These are phyloP conservation scores for Dalbergia cultrata DNA, from an alignment of 306 rosid species.

Conservation along the genomic window DNA sequence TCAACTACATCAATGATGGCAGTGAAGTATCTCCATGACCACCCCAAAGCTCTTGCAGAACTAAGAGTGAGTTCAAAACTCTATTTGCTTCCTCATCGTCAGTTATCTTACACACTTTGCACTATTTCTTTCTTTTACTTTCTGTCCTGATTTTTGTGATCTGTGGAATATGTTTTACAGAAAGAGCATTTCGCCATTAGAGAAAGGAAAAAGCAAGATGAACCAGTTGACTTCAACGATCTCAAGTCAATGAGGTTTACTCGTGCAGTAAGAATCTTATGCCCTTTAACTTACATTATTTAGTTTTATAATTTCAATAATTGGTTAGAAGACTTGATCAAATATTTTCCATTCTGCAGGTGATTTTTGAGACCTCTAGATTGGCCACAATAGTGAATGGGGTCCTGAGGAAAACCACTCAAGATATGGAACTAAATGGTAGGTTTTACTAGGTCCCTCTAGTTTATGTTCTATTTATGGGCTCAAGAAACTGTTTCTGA, in stretches of 20 bases:
- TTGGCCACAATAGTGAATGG: slow-evolving; percentile 97
- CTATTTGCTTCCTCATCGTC: background rate
- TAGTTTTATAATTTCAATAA: background rate
- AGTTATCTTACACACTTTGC: background rate
- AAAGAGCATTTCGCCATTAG: slow-evolving; percentile 88
- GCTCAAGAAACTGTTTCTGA: slow-evolving; percentile 52
- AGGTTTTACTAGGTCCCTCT: slow-evolving; percentile 42
- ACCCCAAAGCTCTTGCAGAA: slow-evolving; percentile 84
- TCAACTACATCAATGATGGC: slow-evolving; percentile 99
- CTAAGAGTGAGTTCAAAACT: slow-evolving; percentile 75
- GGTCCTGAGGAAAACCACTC: slow-evolving; percentile 88
- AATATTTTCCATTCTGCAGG: slow-evolving; percentile 57
- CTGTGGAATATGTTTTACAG: slow-evolving; percentile 50
- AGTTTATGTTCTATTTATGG: slow-evolving; percentile 53
- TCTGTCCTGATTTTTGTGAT: slow-evolving; percentile 40
- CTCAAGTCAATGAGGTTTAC: slow-evolving; percentile 88
- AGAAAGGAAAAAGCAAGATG: slow-evolving; percentile 71
- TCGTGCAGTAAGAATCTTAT: slow-evolving; percentile 76
- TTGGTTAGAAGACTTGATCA: slow-evolving; percentile 16
- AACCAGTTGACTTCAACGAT: slow-evolving; percentile 75
- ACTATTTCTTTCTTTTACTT: background rate
- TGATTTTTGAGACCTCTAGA: slow-evolving; percentile 97
- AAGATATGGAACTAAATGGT: slow-evolving; percentile 95
- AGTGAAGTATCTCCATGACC: slow-evolving; percentile 90
- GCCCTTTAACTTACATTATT: slow-evolving; percentile 21